These are phyloP conservation scores for Aspergillus haitiensis DNA, from an alignment of 495 filamentous ascomycete species.

Conservation along the genomic window DNA sequence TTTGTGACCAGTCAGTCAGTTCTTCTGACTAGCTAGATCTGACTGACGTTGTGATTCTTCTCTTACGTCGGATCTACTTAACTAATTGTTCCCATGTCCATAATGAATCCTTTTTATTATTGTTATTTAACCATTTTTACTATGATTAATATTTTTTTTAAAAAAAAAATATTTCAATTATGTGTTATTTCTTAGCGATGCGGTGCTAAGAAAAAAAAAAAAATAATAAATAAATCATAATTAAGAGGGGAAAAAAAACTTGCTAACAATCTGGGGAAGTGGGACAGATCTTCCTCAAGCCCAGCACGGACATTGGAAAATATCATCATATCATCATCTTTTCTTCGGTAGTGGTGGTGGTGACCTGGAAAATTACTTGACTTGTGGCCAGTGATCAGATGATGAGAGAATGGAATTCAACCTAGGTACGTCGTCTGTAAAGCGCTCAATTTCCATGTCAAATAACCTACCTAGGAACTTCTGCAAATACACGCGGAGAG, in stretches of 20 bases:
- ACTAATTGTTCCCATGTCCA: background rate
- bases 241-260: conserved; percentile 8
- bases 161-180: background rate
- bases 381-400: conserved; percentile 11
- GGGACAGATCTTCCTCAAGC: conserved; percentile 40
- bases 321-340: conserved; percentile 12
- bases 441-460: too few relatives aligned
- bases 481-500: background rate
- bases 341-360: background rate
- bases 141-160: background rate
- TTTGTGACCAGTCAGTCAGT: conserved; percentile 19
- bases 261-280: conserved; percentile 46
- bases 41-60: conserved; percentile 7
- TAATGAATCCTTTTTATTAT: background rate
- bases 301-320: conserved; percentile 40
- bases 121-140: background rate
- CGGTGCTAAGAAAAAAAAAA: conserved; percentile 7
- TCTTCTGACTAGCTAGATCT: conserved; percentile 1
- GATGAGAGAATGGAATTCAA: background rate
- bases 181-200: background rate
- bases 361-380: background rate
- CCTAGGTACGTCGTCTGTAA: background rate
- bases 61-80: conserved; percentile 2
- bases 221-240: background rate
- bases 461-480: too few relatives aligned